Percentiles rank a stretch among this genome's conserved stretches.
These are phyloP conservation scores for Rutstroemia sp. DNA, from an alignment of 2,329 filamentous ascomycete genomes.

Conservation along the genomic window DNA sequence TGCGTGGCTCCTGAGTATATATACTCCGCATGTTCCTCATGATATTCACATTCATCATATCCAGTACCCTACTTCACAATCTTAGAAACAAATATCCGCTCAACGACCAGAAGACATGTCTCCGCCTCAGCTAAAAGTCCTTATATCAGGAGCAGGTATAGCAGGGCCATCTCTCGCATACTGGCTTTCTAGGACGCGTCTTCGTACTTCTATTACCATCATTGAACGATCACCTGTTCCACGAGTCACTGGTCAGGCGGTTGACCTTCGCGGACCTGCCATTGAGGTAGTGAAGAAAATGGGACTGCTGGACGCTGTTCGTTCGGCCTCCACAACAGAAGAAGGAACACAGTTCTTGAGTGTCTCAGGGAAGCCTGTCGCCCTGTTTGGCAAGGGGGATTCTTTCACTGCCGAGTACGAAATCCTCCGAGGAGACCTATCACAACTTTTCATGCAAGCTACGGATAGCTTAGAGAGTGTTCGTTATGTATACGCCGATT, in stretches of 20 bases:
- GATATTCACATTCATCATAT: too few species aligned
- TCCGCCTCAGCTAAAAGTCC: conserved; percentile 16
- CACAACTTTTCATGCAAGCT: conserved; percentile 33
- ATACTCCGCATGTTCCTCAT: too few species aligned
- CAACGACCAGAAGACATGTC: not conserved
- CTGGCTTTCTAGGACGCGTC: conserved; percentile 35
- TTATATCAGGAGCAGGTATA: conserved; percentile 31
- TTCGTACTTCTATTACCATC: conserved; percentile 32
- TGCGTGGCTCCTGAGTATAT: too few species aligned
- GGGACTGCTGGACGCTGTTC: conserved; percentile 34
- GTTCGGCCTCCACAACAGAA: conserved; percentile 33
- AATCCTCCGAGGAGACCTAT: conserved; percentile 37
- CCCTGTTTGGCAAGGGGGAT: conserved; percentile 31
- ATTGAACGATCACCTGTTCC: conserved; percentile 36
- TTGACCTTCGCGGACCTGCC: conserved; percentile 42
- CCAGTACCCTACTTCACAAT: too few species aligned
- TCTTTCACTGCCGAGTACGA: conserved; percentile 38
- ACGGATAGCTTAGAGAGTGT: conserved; percentile 22
- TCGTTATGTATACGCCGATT: conserved; percentile 34
- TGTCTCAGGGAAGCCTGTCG: conserved; percentile 32
- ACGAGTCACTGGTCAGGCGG: conserved; percentile 41
- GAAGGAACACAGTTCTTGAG: conserved; percentile 37
- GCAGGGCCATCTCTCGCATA: conserved; percentile 39
- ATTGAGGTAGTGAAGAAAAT: conserved; percentile 34
- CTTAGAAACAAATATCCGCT: too few species aligned